These are phyloP conservation scores for Botryotinia narcissicola DNA, from an alignment of 2,329 filamentous ascomycete genomes.

Conservation along the genomic window DNA sequence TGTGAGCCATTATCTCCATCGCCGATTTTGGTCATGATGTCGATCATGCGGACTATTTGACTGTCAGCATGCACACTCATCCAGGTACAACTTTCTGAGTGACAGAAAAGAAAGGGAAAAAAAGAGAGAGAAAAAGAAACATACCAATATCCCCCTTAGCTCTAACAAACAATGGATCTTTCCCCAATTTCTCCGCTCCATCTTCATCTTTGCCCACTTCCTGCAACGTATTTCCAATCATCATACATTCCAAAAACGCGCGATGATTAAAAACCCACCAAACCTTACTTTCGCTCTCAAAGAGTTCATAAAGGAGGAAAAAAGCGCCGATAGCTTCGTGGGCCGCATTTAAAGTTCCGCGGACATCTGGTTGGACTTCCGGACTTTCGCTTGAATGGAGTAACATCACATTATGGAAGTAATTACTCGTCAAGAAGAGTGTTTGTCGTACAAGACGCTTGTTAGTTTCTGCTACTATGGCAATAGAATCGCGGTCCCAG, in stretches of 20 bases:
- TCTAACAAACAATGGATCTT: slow-evolving; percentile 58
- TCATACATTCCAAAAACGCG: slow-evolving; percentile 73
- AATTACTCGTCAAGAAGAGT: slow-evolving; percentile 76
- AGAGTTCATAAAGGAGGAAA: slow-evolving; percentile 67
- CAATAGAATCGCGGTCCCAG: slow-evolving; percentile 61
- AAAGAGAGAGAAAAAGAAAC: slow-evolving; percentile 33
- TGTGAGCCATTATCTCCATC: slow-evolving; percentile 55
- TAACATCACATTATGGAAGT: slow-evolving; percentile 79
- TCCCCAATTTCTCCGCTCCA: slow-evolving; percentile 46
- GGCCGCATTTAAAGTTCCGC: slow-evolving; percentile 70
- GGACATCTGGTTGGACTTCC: slow-evolving; percentile 61
- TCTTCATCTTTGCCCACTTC: slow-evolving; percentile 49
- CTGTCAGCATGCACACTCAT: not conserved
- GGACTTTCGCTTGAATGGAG: slow-evolving; percentile 69
- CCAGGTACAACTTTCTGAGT: not conserved
- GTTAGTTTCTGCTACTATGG: slow-evolving; percentile 53
- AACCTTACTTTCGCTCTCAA: slow-evolving; percentile 69
- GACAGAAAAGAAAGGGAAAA: slow-evolving; percentile 1
- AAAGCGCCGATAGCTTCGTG: slow-evolving; percentile 73
- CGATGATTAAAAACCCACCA: slow-evolving; percentile 86
- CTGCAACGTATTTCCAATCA: slow-evolving; percentile 60
- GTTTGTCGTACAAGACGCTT: slow-evolving; percentile 71
- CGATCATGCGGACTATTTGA: slow-evolving; percentile 55
- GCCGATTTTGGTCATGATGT: slow-evolving; percentile 60
- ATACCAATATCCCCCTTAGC: slow-evolving; percentile 60